A percentile compares a stretch with the other conserved stretches of the same genome.
phyloP scores from a whole-genome alignment of 768 basidiomycete species.

The Boletales sp. region DNA sequence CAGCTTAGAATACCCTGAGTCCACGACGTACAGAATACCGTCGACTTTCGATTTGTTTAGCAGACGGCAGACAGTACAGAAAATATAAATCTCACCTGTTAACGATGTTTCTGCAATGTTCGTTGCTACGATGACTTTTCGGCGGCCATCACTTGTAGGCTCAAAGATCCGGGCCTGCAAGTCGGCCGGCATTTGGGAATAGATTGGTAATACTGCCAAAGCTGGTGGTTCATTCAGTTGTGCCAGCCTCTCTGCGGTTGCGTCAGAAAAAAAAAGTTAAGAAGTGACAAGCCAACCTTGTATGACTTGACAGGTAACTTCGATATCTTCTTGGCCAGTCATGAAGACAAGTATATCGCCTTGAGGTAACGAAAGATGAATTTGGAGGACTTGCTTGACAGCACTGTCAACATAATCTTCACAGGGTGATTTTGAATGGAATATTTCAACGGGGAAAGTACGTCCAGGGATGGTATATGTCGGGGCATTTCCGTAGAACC shows the following conservation, averaged over 20 bases:
- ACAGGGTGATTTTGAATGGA: slow-evolving; percentile 95
- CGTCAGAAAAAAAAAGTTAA: neutral
- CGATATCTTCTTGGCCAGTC: slow-evolving; percentile 99
- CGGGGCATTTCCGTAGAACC: slow-evolving; percentile 93
- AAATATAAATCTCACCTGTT: slow-evolving; percentile 54
- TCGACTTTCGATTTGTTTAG: slow-evolving; percentile 58
- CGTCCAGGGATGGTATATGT: slow-evolving; percentile 91
- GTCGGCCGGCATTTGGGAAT: slow-evolving; percentile 99
- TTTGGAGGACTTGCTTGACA: slow-evolving; percentile 96
- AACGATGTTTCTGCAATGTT: slow-evolving; percentile 99
- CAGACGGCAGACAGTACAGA: neutral
- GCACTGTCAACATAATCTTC: slow-evolving; percentile 99
- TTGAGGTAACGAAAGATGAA: slow-evolving; percentile 87
- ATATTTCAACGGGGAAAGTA: slow-evolving; percentile 97
- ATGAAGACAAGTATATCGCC: slow-evolving; percentile 98
- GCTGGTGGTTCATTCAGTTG: slow-evolving; percentile 90
- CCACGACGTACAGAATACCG: slow-evolving; percentile 95
- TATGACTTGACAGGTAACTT: slow-evolving; percentile 92
- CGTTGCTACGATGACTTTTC: slow-evolving; percentile 97
- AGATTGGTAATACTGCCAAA: slow-evolving; percentile 92
- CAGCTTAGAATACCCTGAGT: slow-evolving; percentile 94
- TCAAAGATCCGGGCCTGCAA: slow-evolving; percentile 98
- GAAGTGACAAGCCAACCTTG: slow-evolving; percentile 49
- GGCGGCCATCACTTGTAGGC: slow-evolving; percentile 86
- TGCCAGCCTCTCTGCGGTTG: slow-evolving; percentile 70